Evolutionary conservation across 768 basidiomycete species (phyloP).

Genomic region (Glaciozyma martinii): DNA sequence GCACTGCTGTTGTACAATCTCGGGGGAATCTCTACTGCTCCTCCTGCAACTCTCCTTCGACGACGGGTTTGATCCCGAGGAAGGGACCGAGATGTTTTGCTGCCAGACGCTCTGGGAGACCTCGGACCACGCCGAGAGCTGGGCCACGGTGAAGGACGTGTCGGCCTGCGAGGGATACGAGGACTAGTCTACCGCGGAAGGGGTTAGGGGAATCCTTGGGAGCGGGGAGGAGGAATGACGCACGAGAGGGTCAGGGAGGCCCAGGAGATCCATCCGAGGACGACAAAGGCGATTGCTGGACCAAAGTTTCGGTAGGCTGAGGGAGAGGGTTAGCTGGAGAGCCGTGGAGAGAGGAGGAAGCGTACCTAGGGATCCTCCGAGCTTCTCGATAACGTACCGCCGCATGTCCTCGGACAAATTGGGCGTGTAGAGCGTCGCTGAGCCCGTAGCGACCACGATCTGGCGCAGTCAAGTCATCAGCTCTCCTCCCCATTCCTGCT

Average conservation of each 20-base stretch:
- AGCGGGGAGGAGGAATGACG: neutral
- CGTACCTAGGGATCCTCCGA: neutral
- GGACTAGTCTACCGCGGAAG: neutral
- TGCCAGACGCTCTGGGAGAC: neutral
- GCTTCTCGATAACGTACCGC: neutral
- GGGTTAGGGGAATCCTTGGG: neutral
- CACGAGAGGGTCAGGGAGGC: neutral
- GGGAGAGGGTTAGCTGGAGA: neutral
- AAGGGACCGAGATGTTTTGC: neutral
- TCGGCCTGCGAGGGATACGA: neutral
- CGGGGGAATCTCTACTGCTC: neutral
- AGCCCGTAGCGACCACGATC: neutral
- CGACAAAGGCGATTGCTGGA: neutral
- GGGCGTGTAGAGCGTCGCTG: neutral
- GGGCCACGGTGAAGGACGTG: neutral
- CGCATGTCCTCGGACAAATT: neutral
- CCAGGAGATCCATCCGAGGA: neutral
- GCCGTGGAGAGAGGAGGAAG: neutral
- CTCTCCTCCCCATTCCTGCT: neutral
- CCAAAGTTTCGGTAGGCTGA: neutral
- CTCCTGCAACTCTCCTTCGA: neutral
- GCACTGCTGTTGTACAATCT: neutral
- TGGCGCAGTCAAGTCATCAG: neutral
- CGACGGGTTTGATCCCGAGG: neutral
- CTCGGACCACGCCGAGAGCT: neutral